These are phyloP conservation scores for Amaranthus hypochondriacus DNA, from an alignment of 148 eudicot species.

Conservation along the genomic window DNA sequence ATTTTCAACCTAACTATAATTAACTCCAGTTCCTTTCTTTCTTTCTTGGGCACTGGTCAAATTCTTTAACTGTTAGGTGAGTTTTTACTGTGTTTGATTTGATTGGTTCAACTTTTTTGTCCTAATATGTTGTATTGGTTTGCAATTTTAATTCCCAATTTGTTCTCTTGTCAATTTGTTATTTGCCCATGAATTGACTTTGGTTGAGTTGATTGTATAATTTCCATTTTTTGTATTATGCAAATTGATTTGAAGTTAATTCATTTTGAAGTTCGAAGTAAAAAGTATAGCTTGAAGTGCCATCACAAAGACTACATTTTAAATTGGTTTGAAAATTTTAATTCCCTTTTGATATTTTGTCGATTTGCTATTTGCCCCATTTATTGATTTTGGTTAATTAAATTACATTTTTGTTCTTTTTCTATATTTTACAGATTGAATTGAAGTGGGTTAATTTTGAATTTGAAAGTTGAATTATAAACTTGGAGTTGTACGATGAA, in stretches of 20 bases:
- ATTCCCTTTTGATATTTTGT: too few relatives aligned
- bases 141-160: background rate
- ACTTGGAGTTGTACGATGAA: constrained; percentile 8
- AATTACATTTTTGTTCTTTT: too few relatives aligned
- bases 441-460: constrained; percentile 18
- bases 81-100: constrained; percentile 8
- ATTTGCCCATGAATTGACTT: constrained; percentile 19
- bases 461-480: background rate
- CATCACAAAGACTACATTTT: too few relatives aligned
- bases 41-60: constrained; percentile 4
- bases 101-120: background rate
- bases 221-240: constrained; percentile 15
- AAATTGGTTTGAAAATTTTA: too few relatives aligned
- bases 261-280: background rate
- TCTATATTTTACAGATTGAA: constrained; percentile 5
- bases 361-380: too few relatives aligned
- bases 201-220: constrained; percentile 6
- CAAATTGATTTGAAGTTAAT: constrained; percentile 28
- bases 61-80: constrained; percentile 20
- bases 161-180: constrained; percentile 3
- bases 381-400: too few relatives aligned
- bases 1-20: background rate
- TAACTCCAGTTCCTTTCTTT: constrained; percentile 18
- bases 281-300: too few relatives aligned
- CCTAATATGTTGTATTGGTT: background rate